Base-by-base conservation (phyloP, 139 green algal genomes). In the Tetraselmis striata region DNA sequence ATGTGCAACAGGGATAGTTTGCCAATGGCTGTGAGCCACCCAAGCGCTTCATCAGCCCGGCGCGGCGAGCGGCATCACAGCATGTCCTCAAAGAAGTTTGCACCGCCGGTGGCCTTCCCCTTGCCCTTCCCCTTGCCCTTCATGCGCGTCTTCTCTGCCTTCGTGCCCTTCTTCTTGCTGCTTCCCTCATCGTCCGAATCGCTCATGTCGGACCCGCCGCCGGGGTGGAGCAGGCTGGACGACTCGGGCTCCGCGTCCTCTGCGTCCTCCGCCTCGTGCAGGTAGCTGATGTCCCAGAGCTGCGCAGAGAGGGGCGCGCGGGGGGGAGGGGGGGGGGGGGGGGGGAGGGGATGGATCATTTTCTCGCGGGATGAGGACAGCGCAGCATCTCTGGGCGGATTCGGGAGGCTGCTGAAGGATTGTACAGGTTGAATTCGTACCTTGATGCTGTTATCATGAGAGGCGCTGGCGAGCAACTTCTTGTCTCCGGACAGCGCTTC, bases 371-470 rank as follows among this genome's bases (percentile, higher is more conserved):
- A n/a, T n/a, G n/a, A n/a, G n/a, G n/a, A n/a, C n/a, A n/a, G n/a
- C n/a, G n/a, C n/a, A n/a, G n/a, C n/a, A n/a, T n/a, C n/a, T n/a
- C n/a, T n/a, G n/a, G n/a, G n/a, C n/a, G n/a, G n/a, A n/a, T n/a
- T n/a, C n/a, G n/a, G n/a, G n/a, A n/a, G n/a, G n/a, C n/a, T n/a
- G n/a, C n/a, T n/a, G n/a, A n/a, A n/a, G n/a, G n/a, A n/a, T n/a
- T n/a, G n/a, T n/a, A n/a, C n/a, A n/a, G n/a, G n/a, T n/a, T n/a
- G n/a, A n/a, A n/a, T n/a, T n/a, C 45, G 18, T 67, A 98, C 79
- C 88, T 91, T 94, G 5, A 98, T 87, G 0, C 79, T 90, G 45
- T 90, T 84, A 85, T 97, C 93, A 77, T 98, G 94, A 0, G 90
- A 95, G 1, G 87, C 87, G 77, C 88, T 95, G 0, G 92, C 93